Percentiles rank a stretch among this genome's conserved stretches.
phyloP scores from a whole-genome alignment of 1,284 basidiomycete genomes.

The Ceratobasidium papillatum region DNA sequence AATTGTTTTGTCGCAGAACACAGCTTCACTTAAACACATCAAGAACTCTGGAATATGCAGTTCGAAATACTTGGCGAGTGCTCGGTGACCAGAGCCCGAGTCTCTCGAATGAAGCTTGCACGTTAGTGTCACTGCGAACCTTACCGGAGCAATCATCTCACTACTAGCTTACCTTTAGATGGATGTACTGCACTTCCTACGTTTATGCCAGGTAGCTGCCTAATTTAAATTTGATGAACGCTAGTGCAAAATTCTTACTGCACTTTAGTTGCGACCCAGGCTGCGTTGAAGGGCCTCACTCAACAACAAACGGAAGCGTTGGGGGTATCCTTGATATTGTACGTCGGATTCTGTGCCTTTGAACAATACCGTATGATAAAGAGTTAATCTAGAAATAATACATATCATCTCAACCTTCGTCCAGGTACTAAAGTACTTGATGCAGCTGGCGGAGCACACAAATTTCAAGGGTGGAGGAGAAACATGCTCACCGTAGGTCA shows the following conservation, averaged over 20 bases:
- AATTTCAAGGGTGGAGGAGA: constrained; percentile 82
- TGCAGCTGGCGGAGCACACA: constrained; percentile 79
- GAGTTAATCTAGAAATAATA: constrained; percentile 66
- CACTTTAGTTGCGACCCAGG: constrained; percentile 79
- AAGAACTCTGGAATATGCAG: constrained; percentile 60
- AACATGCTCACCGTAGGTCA: constrained; percentile 73
- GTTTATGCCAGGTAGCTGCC: constrained; percentile 71
- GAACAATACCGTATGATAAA: constrained; percentile 49
- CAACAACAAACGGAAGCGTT: constrained; percentile 82
- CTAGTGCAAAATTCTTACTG: background rate
- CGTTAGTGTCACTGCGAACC: constrained; percentile 46
- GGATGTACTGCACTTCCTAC: constrained; percentile 82
- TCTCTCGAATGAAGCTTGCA: constrained; percentile 70
- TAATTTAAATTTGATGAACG: background rate
- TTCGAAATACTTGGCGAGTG: constrained; percentile 82
- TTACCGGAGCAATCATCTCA: constrained; percentile 17
- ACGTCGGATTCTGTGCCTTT: constrained; percentile 62
- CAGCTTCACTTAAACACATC: background rate
- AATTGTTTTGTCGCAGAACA: too few species aligned
- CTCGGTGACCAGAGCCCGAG: constrained; percentile 75
- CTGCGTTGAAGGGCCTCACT: constrained; percentile 84
- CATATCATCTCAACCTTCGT: constrained; percentile 82
- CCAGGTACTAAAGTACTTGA: constrained; percentile 77
- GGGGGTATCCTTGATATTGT: constrained; percentile 56
- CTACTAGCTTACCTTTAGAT: constrained; percentile 57